These are phyloP conservation scores for Pharnaceum exiguum DNA, from an alignment of 148 eudicot species.

Conservation along the genomic window DNA sequence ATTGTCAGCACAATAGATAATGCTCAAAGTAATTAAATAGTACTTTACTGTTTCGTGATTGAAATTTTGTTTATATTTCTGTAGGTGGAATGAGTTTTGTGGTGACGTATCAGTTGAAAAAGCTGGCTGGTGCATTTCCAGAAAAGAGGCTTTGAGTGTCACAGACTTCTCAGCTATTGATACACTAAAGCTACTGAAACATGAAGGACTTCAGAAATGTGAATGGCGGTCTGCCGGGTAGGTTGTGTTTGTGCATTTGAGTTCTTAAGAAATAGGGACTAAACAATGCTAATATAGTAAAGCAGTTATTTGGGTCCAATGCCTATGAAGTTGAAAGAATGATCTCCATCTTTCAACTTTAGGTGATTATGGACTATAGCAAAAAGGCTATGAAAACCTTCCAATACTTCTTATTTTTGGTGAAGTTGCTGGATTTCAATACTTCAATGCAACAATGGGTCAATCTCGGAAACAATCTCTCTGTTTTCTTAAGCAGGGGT, in stretches of 20 bases:
- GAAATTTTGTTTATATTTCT: slow-evolving; percentile 7
- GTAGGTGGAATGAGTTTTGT: slow-evolving; percentile 84
- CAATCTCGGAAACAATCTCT: too few species aligned
- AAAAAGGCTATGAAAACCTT: too few species aligned
- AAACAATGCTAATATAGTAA: too few species aligned
- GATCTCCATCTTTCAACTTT: too few species aligned
- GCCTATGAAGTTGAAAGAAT: too few species aligned
- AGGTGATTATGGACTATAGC: too few species aligned
- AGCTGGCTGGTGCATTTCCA: slow-evolving; percentile 63
- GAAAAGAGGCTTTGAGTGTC: slow-evolving; percentile 9
- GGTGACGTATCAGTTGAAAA: slow-evolving; percentile 73
- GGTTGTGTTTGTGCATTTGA: not conserved
- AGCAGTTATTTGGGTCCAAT: too few species aligned
- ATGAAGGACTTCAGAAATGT: slow-evolving; percentile 22
- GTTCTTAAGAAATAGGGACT: not conserved
- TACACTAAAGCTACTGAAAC: slow-evolving; percentile 24
- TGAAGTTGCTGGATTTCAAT: too few species aligned
- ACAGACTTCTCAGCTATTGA: slow-evolving; percentile 18
- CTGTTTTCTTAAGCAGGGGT: too few species aligned
- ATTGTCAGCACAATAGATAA: not conserved
- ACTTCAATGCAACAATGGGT: too few species aligned
- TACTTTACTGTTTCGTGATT: not conserved
- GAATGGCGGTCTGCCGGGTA: slow-evolving; percentile 33
- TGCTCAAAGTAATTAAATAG: not conserved
- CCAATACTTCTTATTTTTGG: too few species aligned